Conservation (phyloP, 2,329 filamentous ascomycete genomes). For the Ploettnerulaceae sp. region DNA sequence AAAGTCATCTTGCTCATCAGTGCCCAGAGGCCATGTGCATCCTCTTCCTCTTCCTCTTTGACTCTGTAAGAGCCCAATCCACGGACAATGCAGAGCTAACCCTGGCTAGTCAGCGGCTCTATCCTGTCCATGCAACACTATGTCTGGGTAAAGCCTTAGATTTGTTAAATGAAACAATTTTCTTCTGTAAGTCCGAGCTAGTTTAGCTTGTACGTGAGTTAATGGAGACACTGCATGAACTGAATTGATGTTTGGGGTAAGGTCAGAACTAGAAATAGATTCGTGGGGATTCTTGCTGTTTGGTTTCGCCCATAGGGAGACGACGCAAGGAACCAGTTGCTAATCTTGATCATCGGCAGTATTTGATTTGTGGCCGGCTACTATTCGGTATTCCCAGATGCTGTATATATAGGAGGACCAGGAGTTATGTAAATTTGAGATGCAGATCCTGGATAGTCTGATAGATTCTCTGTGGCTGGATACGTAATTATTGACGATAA, state of each 20-base stretch:
- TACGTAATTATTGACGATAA: constrained; percentile 2
- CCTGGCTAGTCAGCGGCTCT: too few species aligned
- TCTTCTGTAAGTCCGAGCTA: constrained; percentile 10
- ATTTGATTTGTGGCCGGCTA: too few species aligned
- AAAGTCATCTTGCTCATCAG: constrained; percentile 14
- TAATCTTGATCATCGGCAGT: too few species aligned
- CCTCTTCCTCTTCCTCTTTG: constrained; percentile 4
- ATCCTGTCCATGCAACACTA: too few species aligned
- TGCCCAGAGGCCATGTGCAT: constrained; percentile 8
- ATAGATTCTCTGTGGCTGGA: not conserved
- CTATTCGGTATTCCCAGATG: not conserved
- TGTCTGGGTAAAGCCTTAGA: constrained; percentile 18
- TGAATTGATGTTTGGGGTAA: not conserved
- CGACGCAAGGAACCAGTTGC: too few species aligned
- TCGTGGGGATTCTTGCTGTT: not conserved
- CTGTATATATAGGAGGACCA: not conserved
- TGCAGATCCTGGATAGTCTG: not conserved
- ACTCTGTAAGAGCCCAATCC: too few species aligned
- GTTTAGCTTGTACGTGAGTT: too few species aligned
- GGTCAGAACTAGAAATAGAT: not conserved
- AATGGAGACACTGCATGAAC: not conserved
- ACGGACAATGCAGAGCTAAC: too few species aligned
- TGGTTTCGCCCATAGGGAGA: too few species aligned
- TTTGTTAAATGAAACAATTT: constrained; percentile 20
- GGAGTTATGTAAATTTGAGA: not conserved